A percentile compares a stretch with the other conserved stretches of the same genome.
phyloP scores from a whole-genome alignment of 2,329 filamentous ascomycete species.

The Penicillium sp. region DNA sequence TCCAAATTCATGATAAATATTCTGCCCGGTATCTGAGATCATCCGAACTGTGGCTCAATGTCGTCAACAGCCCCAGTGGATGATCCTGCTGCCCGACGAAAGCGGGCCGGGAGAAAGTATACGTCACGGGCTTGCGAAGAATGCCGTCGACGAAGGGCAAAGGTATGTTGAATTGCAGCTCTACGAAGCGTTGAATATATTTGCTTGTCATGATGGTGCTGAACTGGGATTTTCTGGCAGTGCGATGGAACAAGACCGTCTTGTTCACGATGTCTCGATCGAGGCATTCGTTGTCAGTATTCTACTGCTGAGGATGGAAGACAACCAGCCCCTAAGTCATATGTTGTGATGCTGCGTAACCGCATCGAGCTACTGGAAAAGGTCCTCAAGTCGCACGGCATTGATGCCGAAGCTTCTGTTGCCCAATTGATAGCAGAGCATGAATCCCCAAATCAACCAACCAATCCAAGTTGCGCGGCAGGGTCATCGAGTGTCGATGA shows the following conservation, averaged over 20 bases:
- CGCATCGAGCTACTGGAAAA: conserved; percentile 34
- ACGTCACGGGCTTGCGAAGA: conserved; percentile 37
- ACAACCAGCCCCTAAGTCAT: conserved; percentile 36
- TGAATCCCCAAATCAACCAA: neutral
- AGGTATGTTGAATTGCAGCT: conserved; percentile 24
- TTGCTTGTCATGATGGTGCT: neutral
- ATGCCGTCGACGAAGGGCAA: conserved; percentile 38
- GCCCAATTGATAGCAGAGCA: conserved; percentile 9
- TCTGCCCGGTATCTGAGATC: neutral
- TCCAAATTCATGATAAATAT: neutral
- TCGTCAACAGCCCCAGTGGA: conserved; percentile 6
- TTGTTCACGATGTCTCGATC: conserved; percentile 34
- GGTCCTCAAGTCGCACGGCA: conserved; percentile 28
- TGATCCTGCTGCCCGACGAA: conserved; percentile 12
- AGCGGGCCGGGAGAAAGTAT: conserved; percentile 23
- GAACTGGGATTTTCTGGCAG: conserved; percentile 12
- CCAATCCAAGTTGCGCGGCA: neutral
- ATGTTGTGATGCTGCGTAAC: conserved; percentile 35
- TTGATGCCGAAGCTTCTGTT: conserved; percentile 30
- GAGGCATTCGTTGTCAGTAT: conserved; percentile 31
- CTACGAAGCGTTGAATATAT: neutral
- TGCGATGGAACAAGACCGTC: conserved; percentile 34
- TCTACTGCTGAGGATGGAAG: conserved; percentile 33
- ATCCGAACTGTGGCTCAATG: conserved; percentile 1
- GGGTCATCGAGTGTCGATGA: conserved; percentile 16